Conservation (phyloP, 139 green algal species). For the Zygnema circumcarinatum region DNA sequence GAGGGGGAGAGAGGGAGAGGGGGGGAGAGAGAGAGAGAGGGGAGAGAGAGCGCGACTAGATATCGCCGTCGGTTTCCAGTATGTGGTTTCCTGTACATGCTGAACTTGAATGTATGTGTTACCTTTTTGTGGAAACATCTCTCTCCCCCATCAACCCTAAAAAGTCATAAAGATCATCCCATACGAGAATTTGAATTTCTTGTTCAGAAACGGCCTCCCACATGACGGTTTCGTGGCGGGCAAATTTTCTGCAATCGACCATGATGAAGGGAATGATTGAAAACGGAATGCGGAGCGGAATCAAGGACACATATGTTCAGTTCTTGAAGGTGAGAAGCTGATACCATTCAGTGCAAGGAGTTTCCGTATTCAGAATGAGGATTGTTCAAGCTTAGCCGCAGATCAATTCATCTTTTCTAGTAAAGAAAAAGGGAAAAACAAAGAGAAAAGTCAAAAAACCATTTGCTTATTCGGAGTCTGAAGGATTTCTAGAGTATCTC, state of each 20-base stretch:
- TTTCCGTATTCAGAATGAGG: not conserved
- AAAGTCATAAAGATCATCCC: too few species aligned
- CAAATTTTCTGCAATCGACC: conserved; percentile 56
- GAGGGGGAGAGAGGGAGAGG: too few species aligned
- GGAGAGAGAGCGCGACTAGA: too few species aligned
- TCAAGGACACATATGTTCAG: conserved; percentile 46
- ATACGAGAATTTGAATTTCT: too few species aligned
- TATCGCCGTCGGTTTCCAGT: too few species aligned
- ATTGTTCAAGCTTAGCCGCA: not conserved
- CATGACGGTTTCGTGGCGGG: conserved; percentile 31
- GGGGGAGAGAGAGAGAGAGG: too few species aligned
- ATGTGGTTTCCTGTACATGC: too few species aligned
- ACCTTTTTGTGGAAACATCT: too few species aligned
- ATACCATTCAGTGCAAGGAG: not conserved
- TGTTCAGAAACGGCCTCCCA: conserved; percentile 18
- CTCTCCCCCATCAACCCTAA: too few species aligned
- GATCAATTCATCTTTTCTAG: not conserved
- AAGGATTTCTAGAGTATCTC: not conserved
- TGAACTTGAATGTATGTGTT: too few species aligned
- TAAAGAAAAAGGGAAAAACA: not conserved
- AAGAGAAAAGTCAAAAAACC: not conserved
- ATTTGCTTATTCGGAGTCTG: not conserved
- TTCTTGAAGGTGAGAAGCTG: conserved; percentile 31
- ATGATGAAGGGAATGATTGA: conserved; percentile 63
- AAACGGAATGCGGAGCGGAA: conserved; percentile 50